phyloP scores from a whole-genome alignment of 139 green algal genomes.

The Chara braunii region DNA sequence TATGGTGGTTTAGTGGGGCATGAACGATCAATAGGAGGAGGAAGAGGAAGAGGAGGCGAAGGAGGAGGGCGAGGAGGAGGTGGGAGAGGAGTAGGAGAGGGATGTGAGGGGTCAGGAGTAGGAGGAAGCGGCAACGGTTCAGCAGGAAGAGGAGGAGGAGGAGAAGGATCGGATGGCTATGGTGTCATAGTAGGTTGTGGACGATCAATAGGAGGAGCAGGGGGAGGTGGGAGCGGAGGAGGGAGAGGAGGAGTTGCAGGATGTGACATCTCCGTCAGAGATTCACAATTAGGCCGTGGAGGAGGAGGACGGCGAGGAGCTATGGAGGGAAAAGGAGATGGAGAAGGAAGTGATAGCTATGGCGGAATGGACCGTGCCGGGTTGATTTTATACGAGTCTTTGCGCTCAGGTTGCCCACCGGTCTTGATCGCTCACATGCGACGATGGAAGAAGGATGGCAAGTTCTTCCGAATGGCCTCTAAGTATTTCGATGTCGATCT shows the following conservation, averaged over 20 bases:
- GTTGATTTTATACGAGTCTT: too few relatives aligned
- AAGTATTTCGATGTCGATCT: slow-evolving; percentile 30
- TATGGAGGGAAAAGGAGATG: not conserved
- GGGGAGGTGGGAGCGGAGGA: too few relatives aligned
- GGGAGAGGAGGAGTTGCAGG: too few relatives aligned
- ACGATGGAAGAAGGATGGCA: slow-evolving; percentile 30
- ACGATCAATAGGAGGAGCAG: not conserved
- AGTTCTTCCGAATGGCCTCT: slow-evolving; percentile 19
- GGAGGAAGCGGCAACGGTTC: not conserved
- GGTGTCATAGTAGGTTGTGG: not conserved
- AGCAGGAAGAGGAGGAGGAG: not conserved
- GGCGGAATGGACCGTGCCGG: too few relatives aligned
- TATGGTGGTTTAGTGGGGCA: too few relatives aligned
- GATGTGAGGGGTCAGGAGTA: too few relatives aligned
- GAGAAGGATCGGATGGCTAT: too few relatives aligned
- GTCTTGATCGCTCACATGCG: slow-evolving; percentile 28
- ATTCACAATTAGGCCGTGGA: not conserved
- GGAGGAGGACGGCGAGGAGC: not conserved
- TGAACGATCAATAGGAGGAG: too few relatives aligned
- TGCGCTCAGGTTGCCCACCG: too few relatives aligned
- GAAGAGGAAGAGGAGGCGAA: not conserved
- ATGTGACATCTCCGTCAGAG: too few relatives aligned
- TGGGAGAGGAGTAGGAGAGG: not conserved
- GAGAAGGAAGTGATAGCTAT: not conserved
- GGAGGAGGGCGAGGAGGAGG: not conserved